Evolutionary conservation across 306 rosid species (phyloP), one percentile per base, ranked within the genome.

Genomic region (Cicer pinnatifidum): DNA sequence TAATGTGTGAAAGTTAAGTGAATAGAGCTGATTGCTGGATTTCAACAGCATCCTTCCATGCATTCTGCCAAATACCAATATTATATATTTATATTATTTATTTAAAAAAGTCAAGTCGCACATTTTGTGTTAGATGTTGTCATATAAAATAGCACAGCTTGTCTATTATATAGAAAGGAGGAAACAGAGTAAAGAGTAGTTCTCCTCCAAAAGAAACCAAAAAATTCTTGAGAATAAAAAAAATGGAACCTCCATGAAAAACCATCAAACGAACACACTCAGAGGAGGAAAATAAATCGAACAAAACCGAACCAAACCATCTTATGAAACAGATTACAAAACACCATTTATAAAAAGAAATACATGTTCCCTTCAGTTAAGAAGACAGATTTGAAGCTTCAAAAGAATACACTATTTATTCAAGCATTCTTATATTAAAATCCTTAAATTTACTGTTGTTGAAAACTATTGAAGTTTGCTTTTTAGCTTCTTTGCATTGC

Each of bases 201-300:
- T 19, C 15, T 17, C 67, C 23, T 17, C 39, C 19, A 19, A 44
- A 67, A 66, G 71, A 11, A 45, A 20, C 40, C 41, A 45, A 20
- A 67, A 16, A 5, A 67, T 44, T 11, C 19, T 45, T 10, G 37
- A 23, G 57, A 23, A 57, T 57, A 57, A 57, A 23, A 57, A 56
- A 51, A 51, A 52, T 15, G 23, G 2, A 67, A 45, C 57, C 12
- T 41, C 54, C 72, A 33, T 48, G 9, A 33, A 45, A 68, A 72
- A 72, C 56, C 44, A n/a, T 69, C 46, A 50, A 75, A 51, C 46
- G 48, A 74, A 62, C 78, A 63, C 10, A 48, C 28, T 6, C 19
- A n/a, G 44, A 50, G 11, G 13, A 71, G 8, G 3, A 16, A 28
- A 59, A 12, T 16, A 3, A 41, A 11, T 15, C 20, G n/a, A 50